Base-by-base conservation (phyloP, 202 grass and related monocot genomes). In the Carex arenaria region DNA sequence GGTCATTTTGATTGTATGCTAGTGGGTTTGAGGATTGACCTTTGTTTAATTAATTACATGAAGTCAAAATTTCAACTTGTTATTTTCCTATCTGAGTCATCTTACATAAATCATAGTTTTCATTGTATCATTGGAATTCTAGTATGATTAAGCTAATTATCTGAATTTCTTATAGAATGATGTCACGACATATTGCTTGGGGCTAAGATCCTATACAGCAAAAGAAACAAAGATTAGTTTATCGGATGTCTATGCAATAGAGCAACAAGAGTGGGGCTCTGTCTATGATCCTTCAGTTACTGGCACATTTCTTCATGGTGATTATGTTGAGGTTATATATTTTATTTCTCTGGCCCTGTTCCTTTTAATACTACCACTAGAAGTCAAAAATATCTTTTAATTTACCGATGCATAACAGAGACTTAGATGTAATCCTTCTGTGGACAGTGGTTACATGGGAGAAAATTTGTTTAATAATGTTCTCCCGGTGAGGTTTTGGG, bases 171-270 rank as follows among this genome's bases (percentile, higher is more conserved):
- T 87, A 22, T 91, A 98, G 95, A 87, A 87, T 67, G 38, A 80
- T 26, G 38, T 12, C 74, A 84, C 87, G 45, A 87, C 85, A 55
- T 89, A 89, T 88, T 93, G 81, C 80, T 85, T 92, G 77, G 90
- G 90, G 57, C 61, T 98, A 65, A 67, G 70, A 70, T 11, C 76
- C 10, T 88, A 79, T 51, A 79, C 85, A 76, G 92, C 87, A 61
- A 87, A 85, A 55, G 85, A 90, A 47, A 89, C 12, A 3, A 56
- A 84, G 62, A 90, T 94, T 57, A 86, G 84, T 18, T 98, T 93
- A 84, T 72, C 83, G 72, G 85, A 98, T 93, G 57, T 98, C 22
- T 98, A 98, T 84, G 92, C 91, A 17, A 77, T 95, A 83, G 89
- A 98, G 80, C 88, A 87, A 40, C 90, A 93, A 65, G 86, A 86